Conservation (phyloP, 2,329 filamentous ascomycete species). For the Basipetospora sp. region DNA sequence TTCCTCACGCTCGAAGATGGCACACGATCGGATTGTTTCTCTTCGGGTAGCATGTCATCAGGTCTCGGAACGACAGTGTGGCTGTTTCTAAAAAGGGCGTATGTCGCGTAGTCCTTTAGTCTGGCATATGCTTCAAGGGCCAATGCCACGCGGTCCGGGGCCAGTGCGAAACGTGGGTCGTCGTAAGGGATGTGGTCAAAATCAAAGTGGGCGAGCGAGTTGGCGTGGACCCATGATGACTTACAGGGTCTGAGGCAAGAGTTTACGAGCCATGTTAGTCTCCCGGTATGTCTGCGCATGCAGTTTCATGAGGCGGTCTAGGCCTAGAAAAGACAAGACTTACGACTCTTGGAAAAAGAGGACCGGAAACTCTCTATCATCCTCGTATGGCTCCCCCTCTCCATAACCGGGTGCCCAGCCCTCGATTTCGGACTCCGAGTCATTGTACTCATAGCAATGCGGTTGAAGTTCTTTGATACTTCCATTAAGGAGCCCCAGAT, state of each 20-base stretch:
- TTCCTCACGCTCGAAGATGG: no score
- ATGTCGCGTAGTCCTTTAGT: not conserved
- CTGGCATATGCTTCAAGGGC: conserved; percentile 1
- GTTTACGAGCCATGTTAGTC: no score
- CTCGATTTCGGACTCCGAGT: conserved; percentile 7
- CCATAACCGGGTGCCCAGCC: conserved; percentile 10
- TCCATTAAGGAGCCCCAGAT: conserved; percentile 2
- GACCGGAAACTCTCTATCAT: conserved; percentile 9
- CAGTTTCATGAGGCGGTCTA: no score
- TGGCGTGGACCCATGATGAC: not conserved
- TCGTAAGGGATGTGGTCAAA: not conserved
- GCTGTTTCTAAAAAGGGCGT: not conserved
- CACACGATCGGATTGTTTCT: no score
- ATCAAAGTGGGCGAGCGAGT: not conserved
- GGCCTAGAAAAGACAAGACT: not conserved
- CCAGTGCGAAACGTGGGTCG: not conserved
- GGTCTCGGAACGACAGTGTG: not conserved
- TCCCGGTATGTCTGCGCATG: no score
- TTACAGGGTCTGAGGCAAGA: no score
- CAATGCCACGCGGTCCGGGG: not conserved
- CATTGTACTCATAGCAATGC: conserved; percentile 8
- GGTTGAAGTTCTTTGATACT: not conserved
- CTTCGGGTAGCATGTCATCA: not conserved
- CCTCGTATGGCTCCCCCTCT: conserved; percentile 8
- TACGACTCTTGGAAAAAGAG: conserved; percentile 10